Conservation (phyloP, 2,329 filamentous ascomycete species). For the Ascochyta lentis region DNA sequence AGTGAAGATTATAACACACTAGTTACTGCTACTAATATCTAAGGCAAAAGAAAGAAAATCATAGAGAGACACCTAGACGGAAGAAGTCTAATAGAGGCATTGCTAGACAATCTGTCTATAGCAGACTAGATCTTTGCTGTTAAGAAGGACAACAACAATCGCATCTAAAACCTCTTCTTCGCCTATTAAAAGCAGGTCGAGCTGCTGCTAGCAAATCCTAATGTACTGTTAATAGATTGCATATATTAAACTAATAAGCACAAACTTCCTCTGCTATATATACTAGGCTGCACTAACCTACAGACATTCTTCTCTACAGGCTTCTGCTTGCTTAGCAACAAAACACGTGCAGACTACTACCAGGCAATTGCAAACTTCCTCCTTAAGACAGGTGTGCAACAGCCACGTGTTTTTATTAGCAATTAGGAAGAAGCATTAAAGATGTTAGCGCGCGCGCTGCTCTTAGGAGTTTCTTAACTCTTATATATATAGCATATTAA, state of each 20-base stretch:
- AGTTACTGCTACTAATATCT: constrained; percentile 4
- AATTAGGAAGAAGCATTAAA: constrained; percentile 21
- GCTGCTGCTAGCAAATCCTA: constrained; percentile 17
- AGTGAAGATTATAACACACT: too few species aligned
- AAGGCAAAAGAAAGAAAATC: constrained; percentile 16
- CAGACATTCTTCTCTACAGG: constrained; percentile 23
- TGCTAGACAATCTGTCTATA: constrained; percentile 19
- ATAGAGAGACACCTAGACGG: constrained; percentile 13
- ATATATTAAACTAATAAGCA: constrained; percentile 22
- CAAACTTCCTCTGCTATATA: constrained; percentile 19
- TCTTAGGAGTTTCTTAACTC: constrained; percentile 18
- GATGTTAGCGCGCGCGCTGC: constrained; percentile 11
- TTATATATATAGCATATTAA: constrained; percentile 20
- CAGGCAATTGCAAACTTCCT: constrained; percentile 20
- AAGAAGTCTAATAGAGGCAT: constrained; percentile 18
- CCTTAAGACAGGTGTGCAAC: constrained; percentile 19
- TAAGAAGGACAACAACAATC: constrained; percentile 19
- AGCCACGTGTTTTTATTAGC: constrained; percentile 19
- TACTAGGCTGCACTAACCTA: constrained; percentile 19
- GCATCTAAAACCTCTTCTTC: constrained; percentile 21
- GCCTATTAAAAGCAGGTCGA: constrained; percentile 19
- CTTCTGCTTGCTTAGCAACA: constrained; percentile 21
- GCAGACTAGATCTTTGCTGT: constrained; percentile 19
- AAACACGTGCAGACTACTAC: constrained; percentile 19
- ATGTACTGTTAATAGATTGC: constrained; percentile 21